Evolutionary conservation across 805 yeast species (phyloP), one percentile per base, ranked within the genome.

Genomic region (Cyberlindnera lachancei): DNA sequence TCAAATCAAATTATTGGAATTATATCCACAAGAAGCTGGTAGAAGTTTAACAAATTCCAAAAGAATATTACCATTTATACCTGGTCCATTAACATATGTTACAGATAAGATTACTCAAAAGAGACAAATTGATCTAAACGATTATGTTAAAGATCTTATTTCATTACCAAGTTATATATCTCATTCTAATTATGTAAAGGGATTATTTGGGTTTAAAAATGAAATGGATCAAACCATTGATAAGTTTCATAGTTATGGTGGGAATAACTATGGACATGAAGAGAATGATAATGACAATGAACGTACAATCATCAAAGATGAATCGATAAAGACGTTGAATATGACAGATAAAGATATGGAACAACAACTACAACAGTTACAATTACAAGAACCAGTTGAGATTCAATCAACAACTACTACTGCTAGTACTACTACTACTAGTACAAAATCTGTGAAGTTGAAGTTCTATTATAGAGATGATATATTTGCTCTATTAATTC

Each of bases 1-100:
- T 53, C 98, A 92, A 55, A 87, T 87, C 32, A 74, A 70, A 40
- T 63, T 92, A 31, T 64, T 90, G 31, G 92, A 82, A 47, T 67
- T 77, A 18, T 92, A 83, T 66, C 96, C 96, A 7, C 75, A 70
- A 38, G 98, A 90, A 57, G 95, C 96, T 7, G 96, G 96, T 11
- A 77, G 85, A 44, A 60, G 52, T 29, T 78, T 75, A 27, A 78
- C 76, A 26, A 82, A 82, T 56, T 66, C 75, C 18, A 74, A 76
- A 32, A 74, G 98, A 42, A 79, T 82, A 19, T 67, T 92, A 36
- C 98, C 98, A 7, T 86, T 79, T 44, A 88, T 92, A 50, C 97
- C 98, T 0, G 98, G 97, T 1, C 99, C 98, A 3, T 68, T 90
- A 29, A 80, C 94, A 23, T 83, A 81, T 48, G 95, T 92, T 34